A percentile compares a stretch with the other conserved stretches of the same genome.
phyloP scores from a whole-genome alignment of 345 rosid species.

The Moringa oleifera region DNA sequence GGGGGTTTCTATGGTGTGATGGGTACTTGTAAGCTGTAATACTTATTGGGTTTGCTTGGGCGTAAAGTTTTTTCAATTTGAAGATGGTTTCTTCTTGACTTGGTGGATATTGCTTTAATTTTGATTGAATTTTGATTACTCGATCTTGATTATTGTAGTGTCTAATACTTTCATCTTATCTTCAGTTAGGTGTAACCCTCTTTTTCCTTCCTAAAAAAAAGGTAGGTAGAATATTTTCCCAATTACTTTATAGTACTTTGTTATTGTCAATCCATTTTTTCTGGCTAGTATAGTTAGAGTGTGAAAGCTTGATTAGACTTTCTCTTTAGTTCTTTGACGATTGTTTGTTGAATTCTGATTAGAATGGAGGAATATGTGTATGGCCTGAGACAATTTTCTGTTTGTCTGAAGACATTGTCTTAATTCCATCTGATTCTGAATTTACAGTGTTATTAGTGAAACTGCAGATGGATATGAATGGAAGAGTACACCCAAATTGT shows the following conservation, averaged over 20 bases:
- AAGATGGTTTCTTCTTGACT: background rate
- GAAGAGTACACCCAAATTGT: conserved; percentile 41
- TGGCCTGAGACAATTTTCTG: background rate
- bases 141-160: background rate
- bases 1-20: background rate
- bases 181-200: no score
- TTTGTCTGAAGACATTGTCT: background rate
- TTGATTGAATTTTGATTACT: no score
- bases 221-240: background rate
- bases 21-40: background rate
- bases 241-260: no score
- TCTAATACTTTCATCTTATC: no score
- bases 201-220: no score
- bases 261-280: no score
- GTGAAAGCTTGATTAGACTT: no score
- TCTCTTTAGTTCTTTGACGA: no score
- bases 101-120: background rate
- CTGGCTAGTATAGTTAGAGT: no score
- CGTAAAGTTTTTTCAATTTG: background rate
- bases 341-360: no score
- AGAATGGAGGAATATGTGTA: background rate
- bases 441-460: conserved; percentile 8
- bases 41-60: no score
- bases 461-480: background rate
- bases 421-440: conserved; percentile 1